A percentile compares a stretch with the other conserved stretches of the same genome.
These are phyloP conservation scores for Erythrophleum ivorense DNA, from an alignment of 331 rosid species.

Conservation along the genomic window DNA sequence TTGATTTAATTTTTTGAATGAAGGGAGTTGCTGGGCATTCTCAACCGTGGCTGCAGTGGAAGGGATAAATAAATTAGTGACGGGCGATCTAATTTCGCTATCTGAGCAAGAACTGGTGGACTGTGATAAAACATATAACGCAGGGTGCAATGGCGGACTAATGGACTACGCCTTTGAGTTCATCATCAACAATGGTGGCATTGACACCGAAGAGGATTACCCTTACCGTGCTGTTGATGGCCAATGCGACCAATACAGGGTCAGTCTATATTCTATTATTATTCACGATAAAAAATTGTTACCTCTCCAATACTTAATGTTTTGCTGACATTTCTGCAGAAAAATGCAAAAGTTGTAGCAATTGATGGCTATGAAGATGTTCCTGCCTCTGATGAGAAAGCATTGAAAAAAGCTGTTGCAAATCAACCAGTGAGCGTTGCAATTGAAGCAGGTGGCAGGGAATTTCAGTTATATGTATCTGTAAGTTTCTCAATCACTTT, in stretches of 20 bases:
- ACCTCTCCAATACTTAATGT: background rate
- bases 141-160: conserved; percentile 95
- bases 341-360: conserved; percentile 83
- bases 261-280: conserved; percentile 36
- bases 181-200: conserved; percentile 89
- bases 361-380: conserved; percentile 86
- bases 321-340: conserved; percentile 52
- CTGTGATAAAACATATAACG: conserved; percentile 78
- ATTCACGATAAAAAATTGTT: background rate
- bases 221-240: conserved; percentile 74
- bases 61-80: conserved; percentile 80
- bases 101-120: conserved; percentile 97
- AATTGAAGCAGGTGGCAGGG: conserved; percentile 95
- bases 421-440: conserved; percentile 79
- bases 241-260: conserved; percentile 72
- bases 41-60: conserved; percentile 77
- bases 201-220: conserved; percentile 87
- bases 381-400: conserved; percentile 60
- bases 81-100: conserved; percentile 74
- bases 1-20: conserved; percentile 23
- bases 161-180: conserved; percentile 93
- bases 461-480: conserved; percentile 76
- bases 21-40: conserved; percentile 99
- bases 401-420: conserved; percentile 78
- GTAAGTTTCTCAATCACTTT: conserved; percentile 49